Percentiles rank a stretch among this genome's conserved stretches.
Conservation (phyloP, 306 rosid species). For the Castanopsis chinensis region DNA sequence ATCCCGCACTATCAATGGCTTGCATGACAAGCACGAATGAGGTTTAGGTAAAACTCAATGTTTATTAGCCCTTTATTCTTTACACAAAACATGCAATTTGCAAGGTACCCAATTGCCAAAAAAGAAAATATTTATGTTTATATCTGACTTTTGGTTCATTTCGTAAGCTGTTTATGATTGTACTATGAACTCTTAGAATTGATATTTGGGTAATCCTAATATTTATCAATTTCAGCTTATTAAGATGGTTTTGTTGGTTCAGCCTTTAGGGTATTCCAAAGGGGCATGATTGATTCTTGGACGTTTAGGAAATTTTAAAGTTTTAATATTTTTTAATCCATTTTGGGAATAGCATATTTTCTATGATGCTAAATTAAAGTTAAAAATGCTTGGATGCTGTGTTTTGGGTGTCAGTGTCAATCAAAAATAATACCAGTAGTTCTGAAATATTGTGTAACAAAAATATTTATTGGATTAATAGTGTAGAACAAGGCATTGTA, state of each 20-base stretch:
- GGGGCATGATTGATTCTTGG: slow-evolving; percentile 14
- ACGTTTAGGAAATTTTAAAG: slow-evolving; percentile 10
- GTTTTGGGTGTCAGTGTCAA: background rate
- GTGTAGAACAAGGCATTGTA: background rate
- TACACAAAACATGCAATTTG: slow-evolving; percentile 1
- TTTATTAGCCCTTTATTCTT: slow-evolving; percentile 33
- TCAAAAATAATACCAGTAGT: background rate
- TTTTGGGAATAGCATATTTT: slow-evolving; percentile 20
- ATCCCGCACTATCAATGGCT: slow-evolving; percentile 71
- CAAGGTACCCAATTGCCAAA: slow-evolving; percentile 16
- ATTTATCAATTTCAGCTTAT: background rate
- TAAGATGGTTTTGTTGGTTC: slow-evolving; percentile 1
- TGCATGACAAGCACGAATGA: slow-evolving; percentile 31
- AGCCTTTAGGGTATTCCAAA: slow-evolving; percentile 16
- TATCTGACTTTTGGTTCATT: background rate
- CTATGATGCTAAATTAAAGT: background rate
- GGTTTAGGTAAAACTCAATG: slow-evolving; percentile 30
- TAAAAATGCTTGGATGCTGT: background rate
- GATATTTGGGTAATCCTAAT: background rate
- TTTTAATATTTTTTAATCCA: slow-evolving; percentile 21
- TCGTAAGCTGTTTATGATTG: background rate
- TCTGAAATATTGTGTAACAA: background rate
- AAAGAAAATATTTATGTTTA: background rate
- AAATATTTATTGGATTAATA: background rate
- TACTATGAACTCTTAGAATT: background rate